Evolutionary conservation across 768 basidiomycete genomes (phyloP).

Genomic region (Termitomyces sp.): DNA sequence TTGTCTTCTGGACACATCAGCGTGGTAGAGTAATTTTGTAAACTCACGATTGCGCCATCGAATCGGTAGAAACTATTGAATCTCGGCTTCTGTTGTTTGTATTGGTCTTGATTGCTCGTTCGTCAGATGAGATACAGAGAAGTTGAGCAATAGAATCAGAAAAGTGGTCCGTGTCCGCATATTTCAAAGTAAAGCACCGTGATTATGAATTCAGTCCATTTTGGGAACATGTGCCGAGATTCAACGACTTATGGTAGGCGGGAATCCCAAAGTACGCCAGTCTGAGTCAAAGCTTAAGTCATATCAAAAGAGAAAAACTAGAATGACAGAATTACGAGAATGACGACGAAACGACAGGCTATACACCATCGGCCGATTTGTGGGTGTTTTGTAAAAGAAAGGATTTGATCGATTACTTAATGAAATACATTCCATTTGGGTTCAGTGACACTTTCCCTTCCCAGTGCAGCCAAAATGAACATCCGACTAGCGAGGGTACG

Average conservation of each 20-base stretch:
- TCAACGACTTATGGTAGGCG: background rate
- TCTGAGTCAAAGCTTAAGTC: background rate
- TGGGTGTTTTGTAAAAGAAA: no score
- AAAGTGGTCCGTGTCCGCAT: background rate
- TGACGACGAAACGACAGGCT: background rate
- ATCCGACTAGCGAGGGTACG: slow-evolving; percentile 44
- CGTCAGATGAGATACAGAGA: background rate
- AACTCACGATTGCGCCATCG: background rate
- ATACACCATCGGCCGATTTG: no score
- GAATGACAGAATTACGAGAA: background rate
- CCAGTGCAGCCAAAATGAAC: slow-evolving; percentile 31
- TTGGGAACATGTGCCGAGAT: background rate
- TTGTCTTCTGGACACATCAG: no score
- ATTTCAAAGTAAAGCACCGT: background rate
- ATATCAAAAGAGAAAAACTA: background rate
- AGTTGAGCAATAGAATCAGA: background rate
- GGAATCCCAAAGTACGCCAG: background rate
- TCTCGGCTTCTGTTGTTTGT: background rate
- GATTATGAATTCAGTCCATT: background rate
- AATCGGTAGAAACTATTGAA: background rate
- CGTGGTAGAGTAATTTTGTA: background rate
- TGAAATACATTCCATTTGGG: background rate
- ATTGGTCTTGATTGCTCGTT: background rate
- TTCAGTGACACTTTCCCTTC: background rate
- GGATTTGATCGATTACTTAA: background rate